phyloP scores from a whole-genome alignment of 1,284 basidiomycete species.

The Fistulina hepatica region DNA sequence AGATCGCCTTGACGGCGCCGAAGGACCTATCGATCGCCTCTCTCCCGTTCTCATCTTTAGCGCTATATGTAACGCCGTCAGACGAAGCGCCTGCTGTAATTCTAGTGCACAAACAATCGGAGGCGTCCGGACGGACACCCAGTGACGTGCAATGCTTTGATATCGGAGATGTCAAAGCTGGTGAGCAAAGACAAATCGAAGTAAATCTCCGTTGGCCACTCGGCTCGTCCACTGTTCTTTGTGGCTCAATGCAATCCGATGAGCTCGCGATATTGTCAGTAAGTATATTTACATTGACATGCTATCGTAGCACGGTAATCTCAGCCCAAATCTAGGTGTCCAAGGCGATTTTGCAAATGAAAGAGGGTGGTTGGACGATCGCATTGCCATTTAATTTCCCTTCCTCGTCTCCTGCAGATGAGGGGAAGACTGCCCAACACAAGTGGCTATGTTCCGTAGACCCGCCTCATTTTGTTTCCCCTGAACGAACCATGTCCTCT shows the following conservation, averaged over 20 bases:
- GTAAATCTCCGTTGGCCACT: constrained; percentile 46
- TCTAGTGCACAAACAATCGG: constrained; percentile 31
- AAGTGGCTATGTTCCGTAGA: constrained; percentile 48
- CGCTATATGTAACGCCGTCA: constrained; percentile 40
- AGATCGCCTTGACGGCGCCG: constrained; percentile 51
- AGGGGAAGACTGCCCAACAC: constrained; percentile 20
- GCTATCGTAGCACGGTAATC: constrained; percentile 24
- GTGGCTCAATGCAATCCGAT: constrained; percentile 42
- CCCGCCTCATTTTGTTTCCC: constrained; percentile 39
- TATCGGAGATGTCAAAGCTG: constrained; percentile 29
- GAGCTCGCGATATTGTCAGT: constrained; percentile 40
- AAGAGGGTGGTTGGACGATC: constrained; percentile 52
- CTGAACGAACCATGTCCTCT: constrained; percentile 38
- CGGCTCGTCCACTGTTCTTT: constrained; percentile 41
- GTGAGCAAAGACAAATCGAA: constrained; percentile 16
- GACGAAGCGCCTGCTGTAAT: constrained; percentile 32
- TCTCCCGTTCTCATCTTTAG: constrained; percentile 49
- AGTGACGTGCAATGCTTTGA: constrained; percentile 30
- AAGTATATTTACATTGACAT: constrained; percentile 11
- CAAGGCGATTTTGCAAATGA: constrained; percentile 41
- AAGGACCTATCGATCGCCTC: constrained; percentile 32
- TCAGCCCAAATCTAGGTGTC: constrained; percentile 36
- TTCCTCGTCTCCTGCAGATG: constrained; percentile 20
- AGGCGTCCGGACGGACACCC: constrained; percentile 10
- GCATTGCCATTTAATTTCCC: constrained; percentile 43